These are phyloP conservation scores for Gracilaria domingensis DNA, from an alignment of 23 red algal genomes.

Conservation along the genomic window DNA sequence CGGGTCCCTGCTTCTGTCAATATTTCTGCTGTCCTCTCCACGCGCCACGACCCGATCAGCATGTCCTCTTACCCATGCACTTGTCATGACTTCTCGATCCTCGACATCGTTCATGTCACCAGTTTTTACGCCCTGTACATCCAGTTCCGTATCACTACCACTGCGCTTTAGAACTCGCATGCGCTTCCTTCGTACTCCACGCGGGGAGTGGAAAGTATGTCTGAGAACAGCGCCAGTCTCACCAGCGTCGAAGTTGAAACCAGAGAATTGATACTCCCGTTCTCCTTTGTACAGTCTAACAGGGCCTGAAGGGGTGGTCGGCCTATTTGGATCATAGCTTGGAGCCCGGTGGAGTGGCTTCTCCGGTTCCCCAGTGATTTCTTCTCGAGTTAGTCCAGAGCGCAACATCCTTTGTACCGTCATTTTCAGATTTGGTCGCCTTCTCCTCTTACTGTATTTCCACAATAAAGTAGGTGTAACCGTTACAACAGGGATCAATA, in stretches of 20 bases:
- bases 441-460: conserved; percentile 55
- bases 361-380: conserved; percentile 56
- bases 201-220: conserved; percentile 47
- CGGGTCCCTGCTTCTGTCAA: neutral
- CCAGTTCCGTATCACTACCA: conserved; percentile 68
- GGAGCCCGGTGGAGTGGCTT: conserved; percentile 49
- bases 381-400: conserved; percentile 62
- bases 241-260: conserved; percentile 72
- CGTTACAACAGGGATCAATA: conserved; percentile 50
- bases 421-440: conserved; percentile 72
- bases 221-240: conserved; percentile 58
- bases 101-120: neutral
- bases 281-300: conserved; percentile 63
- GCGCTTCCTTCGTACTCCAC: conserved; percentile 53
- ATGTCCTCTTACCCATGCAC: conserved; percentile 47
- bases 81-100: conserved; percentile 13
- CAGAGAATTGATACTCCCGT: conserved; percentile 61
- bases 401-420: conserved; percentile 67
- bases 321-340: conserved; percentile 56
- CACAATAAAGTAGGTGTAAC: conserved; percentile 58
- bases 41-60: neutral
- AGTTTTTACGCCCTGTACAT: conserved; percentile 45
- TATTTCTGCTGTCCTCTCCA: neutral
- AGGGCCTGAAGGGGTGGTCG: conserved; percentile 44
- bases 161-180: conserved; percentile 59